Conservation (phyloP, 2,329 filamentous ascomycete genomes). For the Proliferodiscus dingleyae region DNA sequence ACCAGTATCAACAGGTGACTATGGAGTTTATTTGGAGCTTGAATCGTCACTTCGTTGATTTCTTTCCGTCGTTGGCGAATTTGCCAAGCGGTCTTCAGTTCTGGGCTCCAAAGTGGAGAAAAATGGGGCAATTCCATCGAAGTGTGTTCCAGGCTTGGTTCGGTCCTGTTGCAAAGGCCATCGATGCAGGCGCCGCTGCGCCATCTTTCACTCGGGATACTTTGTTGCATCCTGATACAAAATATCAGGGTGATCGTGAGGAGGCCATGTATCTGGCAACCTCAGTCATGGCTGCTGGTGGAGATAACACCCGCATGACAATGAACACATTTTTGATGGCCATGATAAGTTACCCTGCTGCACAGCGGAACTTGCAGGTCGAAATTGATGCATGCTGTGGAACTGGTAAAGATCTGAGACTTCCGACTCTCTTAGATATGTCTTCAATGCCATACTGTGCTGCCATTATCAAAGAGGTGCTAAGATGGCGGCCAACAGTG, state of each 20-base stretch:
- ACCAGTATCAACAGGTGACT: not conserved
- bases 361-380: slow-evolving; percentile 21
- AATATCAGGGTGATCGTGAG: slow-evolving; percentile 29
- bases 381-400: slow-evolving; percentile 27
- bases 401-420: slow-evolving; percentile 24
- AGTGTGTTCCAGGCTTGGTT: not conserved
- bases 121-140: not conserved
- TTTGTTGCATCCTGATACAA: slow-evolving; percentile 10
- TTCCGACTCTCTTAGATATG: slow-evolving; percentile 41
- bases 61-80: not conserved
- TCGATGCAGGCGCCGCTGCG: not conserved
- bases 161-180: not conserved
- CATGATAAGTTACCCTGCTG: slow-evolving; percentile 24
- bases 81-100: not conserved
- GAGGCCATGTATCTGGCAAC: slow-evolving; percentile 36
- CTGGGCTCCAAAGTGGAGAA: not conserved
- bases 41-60: not conserved
- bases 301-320: slow-evolving; percentile 31
- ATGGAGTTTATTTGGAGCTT: slow-evolving; percentile 1
- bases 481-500: slow-evolving; percentile 40
- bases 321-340: slow-evolving; percentile 34
- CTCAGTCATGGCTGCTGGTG: slow-evolving; percentile 32
- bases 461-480: slow-evolving; percentile 40
- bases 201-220: slow-evolving; percentile 31
- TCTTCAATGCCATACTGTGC: slow-evolving; percentile 39